Percentiles rank a stretch among this genome's conserved stretches.
phyloP scores from a whole-genome alignment of 371 early-diverging fungal species.

The Mucor mucedo region DNA sequence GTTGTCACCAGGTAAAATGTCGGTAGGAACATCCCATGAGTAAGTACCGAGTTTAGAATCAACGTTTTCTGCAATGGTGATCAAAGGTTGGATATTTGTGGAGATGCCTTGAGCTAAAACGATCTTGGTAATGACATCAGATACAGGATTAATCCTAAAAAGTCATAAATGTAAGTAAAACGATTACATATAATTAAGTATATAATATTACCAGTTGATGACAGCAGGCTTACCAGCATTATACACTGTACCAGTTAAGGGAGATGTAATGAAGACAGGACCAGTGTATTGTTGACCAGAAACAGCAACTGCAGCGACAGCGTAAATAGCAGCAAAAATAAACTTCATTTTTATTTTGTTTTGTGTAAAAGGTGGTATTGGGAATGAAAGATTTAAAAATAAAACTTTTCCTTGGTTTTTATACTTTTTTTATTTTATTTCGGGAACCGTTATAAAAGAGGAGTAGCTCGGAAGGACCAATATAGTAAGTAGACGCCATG shows the following conservation, averaged over 20 bases:
- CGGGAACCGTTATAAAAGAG: background rate
- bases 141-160: conserved; percentile 22
- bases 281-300: conserved; percentile 26
- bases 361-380: background rate
- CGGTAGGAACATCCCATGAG: conserved; percentile 29
- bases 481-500: too few species aligned
- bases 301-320: conserved; percentile 32
- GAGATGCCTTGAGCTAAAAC: conserved; percentile 25
- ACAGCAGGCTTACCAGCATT: conserved; percentile 39
- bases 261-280: conserved; percentile 41
- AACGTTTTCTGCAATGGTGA: conserved; percentile 21
- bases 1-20: conserved; percentile 19
- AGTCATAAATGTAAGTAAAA: too few species aligned
- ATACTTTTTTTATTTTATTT: background rate
- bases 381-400: background rate
- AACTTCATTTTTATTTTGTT: conserved; percentile 21
- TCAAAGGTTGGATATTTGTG: conserved; percentile 20
- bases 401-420: background rate
- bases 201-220: conserved; percentile 35
- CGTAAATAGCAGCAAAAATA: conserved; percentile 34
- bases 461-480: too few species aligned
- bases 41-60: conserved; percentile 19
- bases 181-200: too few species aligned
- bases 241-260: conserved; percentile 40
- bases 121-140: conserved; percentile 28